phyloP scores from a whole-genome alignment of 345 rosid species.

The Citrus australasica region DNA sequence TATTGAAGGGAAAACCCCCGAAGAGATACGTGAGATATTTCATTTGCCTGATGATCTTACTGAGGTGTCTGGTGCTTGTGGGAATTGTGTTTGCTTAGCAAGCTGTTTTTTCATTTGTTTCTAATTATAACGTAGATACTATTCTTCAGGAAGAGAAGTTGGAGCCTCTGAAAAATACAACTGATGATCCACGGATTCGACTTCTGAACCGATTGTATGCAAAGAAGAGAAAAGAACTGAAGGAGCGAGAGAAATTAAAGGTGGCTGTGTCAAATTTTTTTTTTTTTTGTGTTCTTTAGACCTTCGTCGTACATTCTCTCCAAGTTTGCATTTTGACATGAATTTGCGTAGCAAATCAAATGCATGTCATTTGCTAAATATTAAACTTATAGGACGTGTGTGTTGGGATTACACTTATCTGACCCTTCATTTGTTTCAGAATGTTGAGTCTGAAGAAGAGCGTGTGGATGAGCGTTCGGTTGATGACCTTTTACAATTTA shows the following conservation, averaged over 20 bases:
- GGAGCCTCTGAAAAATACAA: constrained; percentile 79
- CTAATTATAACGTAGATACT: constrained; percentile 11
- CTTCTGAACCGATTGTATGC: constrained; percentile 79
- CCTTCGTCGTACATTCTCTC: background rate
- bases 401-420: constrained; percentile 10
- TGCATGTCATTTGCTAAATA: background rate
- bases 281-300: background rate
- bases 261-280: constrained; percentile 22
- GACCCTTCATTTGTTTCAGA: constrained; percentile 38
- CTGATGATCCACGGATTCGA: constrained; percentile 86
- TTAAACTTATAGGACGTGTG: background rate
- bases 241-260: constrained; percentile 74
- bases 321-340: background rate
- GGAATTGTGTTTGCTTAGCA: constrained; percentile 6
- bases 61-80: constrained; percentile 55
- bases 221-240: constrained; percentile 77
- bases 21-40: constrained; percentile 87
- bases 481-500: constrained; percentile 81
- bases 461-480: constrained; percentile 78
- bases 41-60: constrained; percentile 95
- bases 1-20: constrained; percentile 84
- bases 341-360: background rate
- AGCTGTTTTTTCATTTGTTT: constrained; percentile 12
- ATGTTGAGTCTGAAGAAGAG: constrained; percentile 72
- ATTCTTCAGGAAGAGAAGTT: constrained; percentile 76